phyloP scores from a whole-genome alignment of 306 rosid genomes.

The Arachis stenosperma region DNA sequence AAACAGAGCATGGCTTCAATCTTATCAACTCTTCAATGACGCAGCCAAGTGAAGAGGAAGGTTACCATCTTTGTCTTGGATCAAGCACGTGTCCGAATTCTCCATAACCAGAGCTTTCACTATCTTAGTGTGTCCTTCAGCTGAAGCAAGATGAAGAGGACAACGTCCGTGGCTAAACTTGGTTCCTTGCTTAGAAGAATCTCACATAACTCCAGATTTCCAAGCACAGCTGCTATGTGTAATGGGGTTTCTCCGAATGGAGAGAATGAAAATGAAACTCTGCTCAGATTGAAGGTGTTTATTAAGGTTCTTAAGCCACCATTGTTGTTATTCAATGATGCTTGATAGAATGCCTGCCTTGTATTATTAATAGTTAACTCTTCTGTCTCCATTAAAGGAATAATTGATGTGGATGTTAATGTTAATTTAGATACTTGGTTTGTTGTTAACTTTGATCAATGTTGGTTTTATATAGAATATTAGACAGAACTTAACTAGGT shows the following conservation, averaged over 20 bases:
- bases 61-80: constrained; percentile 35
- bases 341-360: constrained; percentile 22
- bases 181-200: constrained; percentile 32
- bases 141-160: constrained; percentile 48
- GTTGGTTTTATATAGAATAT: neutral
- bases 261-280: constrained; percentile 38
- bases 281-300: constrained; percentile 28
- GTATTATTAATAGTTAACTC: neutral
- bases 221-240: constrained; percentile 45
- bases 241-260: constrained; percentile 43
- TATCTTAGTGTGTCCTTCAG: constrained; percentile 36
- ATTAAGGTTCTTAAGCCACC: constrained; percentile 36
- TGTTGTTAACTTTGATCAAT: neutral
- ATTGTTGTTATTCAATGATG: constrained; percentile 16
- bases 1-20: neutral
- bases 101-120: constrained; percentile 33
- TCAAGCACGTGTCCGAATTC: constrained; percentile 30
- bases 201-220: constrained; percentile 34
- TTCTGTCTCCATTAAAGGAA: neutral
- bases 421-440: neutral
- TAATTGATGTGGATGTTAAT: neutral
- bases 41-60: constrained; percentile 47
- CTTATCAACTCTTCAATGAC: constrained; percentile 29
- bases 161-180: constrained; percentile 35
- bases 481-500: too few species aligned